A percentile compares a stretch with the other conserved stretches of the same genome.
phyloP scores from a whole-genome alignment of 2,329 filamentous ascomycete genomes.

The Thelonectria blattea region DNA sequence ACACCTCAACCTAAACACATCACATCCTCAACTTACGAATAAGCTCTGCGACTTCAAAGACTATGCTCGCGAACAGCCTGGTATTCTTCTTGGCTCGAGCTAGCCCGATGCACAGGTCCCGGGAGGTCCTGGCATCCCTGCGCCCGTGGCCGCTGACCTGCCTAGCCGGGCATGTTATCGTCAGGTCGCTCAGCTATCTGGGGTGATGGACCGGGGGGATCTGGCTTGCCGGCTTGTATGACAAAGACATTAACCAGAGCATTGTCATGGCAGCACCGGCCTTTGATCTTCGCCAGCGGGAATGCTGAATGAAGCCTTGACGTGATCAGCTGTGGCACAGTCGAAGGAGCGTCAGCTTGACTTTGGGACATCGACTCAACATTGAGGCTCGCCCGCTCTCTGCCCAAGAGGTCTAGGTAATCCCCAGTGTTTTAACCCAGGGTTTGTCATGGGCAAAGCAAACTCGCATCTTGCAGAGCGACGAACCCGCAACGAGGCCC shows the following conservation, averaged over 20 bases:
- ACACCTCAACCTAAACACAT: not conserved
- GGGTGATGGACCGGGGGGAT: conserved; percentile 1
- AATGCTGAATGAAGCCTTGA: not conserved
- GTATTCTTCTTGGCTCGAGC: conserved; percentile 3
- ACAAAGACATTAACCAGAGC: not conserved
- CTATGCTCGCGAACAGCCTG: not conserved
- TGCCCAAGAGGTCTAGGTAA: not conserved
- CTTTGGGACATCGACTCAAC: not conserved
- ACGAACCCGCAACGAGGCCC: not conserved
- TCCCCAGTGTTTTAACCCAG: not conserved
- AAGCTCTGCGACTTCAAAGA: not conserved
- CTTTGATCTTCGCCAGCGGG: not conserved
- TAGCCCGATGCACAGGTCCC: not conserved
- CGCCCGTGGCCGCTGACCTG: conserved; percentile 8
- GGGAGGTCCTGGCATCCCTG: not conserved
- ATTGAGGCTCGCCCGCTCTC: not conserved
- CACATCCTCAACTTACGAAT: not conserved
- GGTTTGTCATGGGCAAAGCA: not conserved
- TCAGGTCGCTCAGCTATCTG: conserved; percentile 12
- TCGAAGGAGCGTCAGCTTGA: not conserved
- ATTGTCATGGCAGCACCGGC: not conserved
- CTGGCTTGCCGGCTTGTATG: not conserved
- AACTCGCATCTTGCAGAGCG: not conserved
- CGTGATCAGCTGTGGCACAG: not conserved
- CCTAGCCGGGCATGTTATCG: conserved; percentile 10